Evolutionary conservation across 108 stramenopile genomes (phyloP).

Genomic region (Cyclotella cryptica): DNA sequence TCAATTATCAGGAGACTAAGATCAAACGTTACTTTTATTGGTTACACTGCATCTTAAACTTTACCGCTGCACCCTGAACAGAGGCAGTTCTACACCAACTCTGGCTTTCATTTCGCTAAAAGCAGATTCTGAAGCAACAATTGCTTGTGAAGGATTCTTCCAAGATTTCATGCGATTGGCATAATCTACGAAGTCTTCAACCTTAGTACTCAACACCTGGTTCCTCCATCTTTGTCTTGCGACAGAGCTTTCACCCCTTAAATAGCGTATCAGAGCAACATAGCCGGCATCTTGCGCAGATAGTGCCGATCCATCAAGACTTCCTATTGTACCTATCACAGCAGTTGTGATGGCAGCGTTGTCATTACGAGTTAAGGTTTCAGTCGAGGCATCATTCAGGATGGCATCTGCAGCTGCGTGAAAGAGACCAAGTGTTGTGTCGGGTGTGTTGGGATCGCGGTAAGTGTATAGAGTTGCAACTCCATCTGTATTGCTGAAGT

Average conservation of each 20-base stretch:
- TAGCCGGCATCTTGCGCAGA: conserved; percentile 74
- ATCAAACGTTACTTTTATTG: too few relatives aligned
- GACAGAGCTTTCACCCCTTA: conserved; percentile 69
- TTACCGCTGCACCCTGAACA: conserved; percentile 28
- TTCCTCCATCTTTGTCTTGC: conserved; percentile 74
- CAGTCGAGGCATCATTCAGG: conserved; percentile 38
- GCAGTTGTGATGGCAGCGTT: conserved; percentile 63
- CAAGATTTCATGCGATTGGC: conserved; percentile 42
- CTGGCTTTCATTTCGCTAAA: conserved; percentile 33
- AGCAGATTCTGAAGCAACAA: conserved; percentile 46
- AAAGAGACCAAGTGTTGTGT: conserved; percentile 79
- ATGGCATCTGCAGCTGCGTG: conserved; percentile 67
- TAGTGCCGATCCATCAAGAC: conserved; percentile 79
- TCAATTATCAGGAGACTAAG: too few relatives aligned
- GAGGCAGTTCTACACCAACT: conserved; percentile 20
- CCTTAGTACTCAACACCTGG: conserved; percentile 61
- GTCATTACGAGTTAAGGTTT: conserved; percentile 54
- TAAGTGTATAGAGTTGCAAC: conserved; percentile 75
- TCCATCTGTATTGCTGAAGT: conserved; percentile 70
- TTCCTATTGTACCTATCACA: conserved; percentile 86
- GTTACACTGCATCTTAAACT: too few relatives aligned
- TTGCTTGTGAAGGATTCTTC: conserved; percentile 38
- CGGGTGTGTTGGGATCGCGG: conserved; percentile 66
- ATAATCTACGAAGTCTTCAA: conserved; percentile 41
- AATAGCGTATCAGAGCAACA: conserved; percentile 64